Base-by-base conservation (phyloP, 2,329 filamentous ascomycete species). In the Aspergillus viridinutans region DNA sequence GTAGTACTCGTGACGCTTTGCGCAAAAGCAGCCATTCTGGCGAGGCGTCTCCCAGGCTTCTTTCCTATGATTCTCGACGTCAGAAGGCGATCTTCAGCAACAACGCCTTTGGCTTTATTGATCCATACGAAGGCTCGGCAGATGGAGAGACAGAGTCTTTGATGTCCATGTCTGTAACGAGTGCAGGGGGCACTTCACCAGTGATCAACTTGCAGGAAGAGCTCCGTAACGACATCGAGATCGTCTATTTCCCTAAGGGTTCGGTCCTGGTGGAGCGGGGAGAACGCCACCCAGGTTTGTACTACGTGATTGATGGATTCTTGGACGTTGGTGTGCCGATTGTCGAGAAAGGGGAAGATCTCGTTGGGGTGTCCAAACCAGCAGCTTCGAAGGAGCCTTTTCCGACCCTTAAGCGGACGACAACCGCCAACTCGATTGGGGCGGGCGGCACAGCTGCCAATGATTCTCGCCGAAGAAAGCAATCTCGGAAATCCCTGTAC, bases 281-380 rank as follows among this genome's bases (percentile, higher is more conserved):
- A 9, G 94, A 99, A 72, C 85, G 94, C n/a, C 96, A 95, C 65
- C 94, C 94, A 0, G 94, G 94, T 0, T 74, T 99, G 0, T 99
- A 99, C 76, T 99, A 99, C 74, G 93, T 99, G 3, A 89, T 99
- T 51, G 94, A 99, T 71, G 94, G 94, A 0, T 99, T 99, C 67
- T 78, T 99, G 38, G 94, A 99, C 67, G 92, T 97, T 47, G 92
- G 91, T 59, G 88, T 95, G n/a, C 87, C 90, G 1, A 79, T 85
- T 0, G 85, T 87, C 43, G 85, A 89, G n/a, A 81, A 84, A 49
- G 77, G 63, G 7, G 72, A 74, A 32, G 74, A 77, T 49, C 64
- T 75, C 12, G 69, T 76, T 17, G 72, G 74, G 9, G 52, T 67
- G 1, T 74, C 73, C 4, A 68, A 68, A 47, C 61, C 67, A 9